phyloP scores from a whole-genome alignment of 768 basidiomycete species.

The Collybia sp. region DNA sequence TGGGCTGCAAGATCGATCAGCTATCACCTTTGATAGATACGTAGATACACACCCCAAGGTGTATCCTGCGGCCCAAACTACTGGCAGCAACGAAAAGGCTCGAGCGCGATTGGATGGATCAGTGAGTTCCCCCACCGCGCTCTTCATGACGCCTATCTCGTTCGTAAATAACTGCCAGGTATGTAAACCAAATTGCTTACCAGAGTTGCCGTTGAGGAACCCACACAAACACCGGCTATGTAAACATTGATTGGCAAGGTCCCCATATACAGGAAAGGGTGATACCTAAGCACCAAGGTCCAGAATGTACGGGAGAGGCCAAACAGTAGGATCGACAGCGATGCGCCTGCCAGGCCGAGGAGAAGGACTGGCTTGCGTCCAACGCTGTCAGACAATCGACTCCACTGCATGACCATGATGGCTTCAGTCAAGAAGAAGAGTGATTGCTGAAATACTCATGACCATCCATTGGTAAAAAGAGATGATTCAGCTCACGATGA shows the following conservation, averaged over 20 bases:
- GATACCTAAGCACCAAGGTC: conserved; percentile 13
- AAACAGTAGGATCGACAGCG: conserved; percentile 4
- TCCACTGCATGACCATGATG: conserved; percentile 21
- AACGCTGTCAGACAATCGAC: conserved; percentile 20
- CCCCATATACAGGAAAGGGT: not conserved
- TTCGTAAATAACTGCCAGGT: not conserved
- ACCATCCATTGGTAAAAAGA: not conserved
- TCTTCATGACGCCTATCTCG: conserved; percentile 42
- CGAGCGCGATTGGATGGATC: conserved; percentile 34
- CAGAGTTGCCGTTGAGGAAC: conserved; percentile 53
- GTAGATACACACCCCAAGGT: conserved; percentile 18
- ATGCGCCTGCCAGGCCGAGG: conserved; percentile 15
- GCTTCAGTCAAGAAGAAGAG: conserved; percentile 19
- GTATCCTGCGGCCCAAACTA: conserved; percentile 16
- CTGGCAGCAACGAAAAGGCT: conserved; percentile 7
- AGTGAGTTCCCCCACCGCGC: conserved; percentile 43
- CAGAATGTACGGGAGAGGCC: conserved; percentile 9
- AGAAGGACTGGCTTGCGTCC: conserved; percentile 24
- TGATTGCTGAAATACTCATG: conserved; percentile 13
- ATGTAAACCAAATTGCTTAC: conserved; percentile 15
- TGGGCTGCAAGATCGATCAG: conserved; percentile 1
- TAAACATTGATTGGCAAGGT: not conserved
- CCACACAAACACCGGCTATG: conserved; percentile 45
- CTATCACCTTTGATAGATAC: conserved; percentile 14
- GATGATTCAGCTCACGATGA: conserved; percentile 26